phyloP scores from a whole-genome alignment of 768 basidiomycete genomes.

The Postia placenta region DNA sequence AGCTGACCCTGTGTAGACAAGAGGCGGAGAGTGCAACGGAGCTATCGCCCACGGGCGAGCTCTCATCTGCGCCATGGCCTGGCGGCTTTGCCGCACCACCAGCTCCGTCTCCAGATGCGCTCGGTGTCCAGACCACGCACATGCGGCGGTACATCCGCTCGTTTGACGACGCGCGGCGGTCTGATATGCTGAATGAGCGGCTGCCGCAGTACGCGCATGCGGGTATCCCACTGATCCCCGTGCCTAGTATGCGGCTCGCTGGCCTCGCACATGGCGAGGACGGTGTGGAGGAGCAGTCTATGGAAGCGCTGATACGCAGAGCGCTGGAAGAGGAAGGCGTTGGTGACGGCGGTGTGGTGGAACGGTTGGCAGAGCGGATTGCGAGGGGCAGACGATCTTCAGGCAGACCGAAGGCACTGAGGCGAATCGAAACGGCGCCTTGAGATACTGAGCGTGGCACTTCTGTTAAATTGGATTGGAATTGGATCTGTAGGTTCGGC shows the following conservation, averaged over 20 bases:
- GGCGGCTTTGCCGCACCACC: constrained; percentile 20
- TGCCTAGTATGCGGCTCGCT: constrained; percentile 53
- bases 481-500: neutral
- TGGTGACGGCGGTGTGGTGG: constrained; percentile 46
- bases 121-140: constrained; percentile 56
- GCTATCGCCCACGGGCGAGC: constrained; percentile 31
- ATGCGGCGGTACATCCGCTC: constrained; percentile 57
- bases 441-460: neutral
- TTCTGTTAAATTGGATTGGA: neutral
- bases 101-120: constrained; percentile 35
- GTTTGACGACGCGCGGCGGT: constrained; percentile 77
- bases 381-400: constrained; percentile 43
- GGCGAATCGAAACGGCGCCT: constrained; percentile 54
- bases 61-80: constrained; percentile 20
- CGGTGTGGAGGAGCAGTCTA: constrained; percentile 33
- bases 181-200: constrained; percentile 71
- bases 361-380: constrained; percentile 57
- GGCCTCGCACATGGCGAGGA: constrained; percentile 14
- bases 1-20: constrained; percentile 38
- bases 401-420: constrained; percentile 46
- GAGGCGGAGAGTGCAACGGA: constrained; percentile 78
- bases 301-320: constrained; percentile 62
- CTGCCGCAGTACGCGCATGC: constrained; percentile 45
- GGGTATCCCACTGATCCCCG: constrained; percentile 39
- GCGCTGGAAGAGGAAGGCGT: constrained; percentile 48